Evolutionary conservation across 2,329 filamentous ascomycete species (phyloP), one percentile per base, ranked within the genome.

Genomic region (Alternaria sp.): DNA sequence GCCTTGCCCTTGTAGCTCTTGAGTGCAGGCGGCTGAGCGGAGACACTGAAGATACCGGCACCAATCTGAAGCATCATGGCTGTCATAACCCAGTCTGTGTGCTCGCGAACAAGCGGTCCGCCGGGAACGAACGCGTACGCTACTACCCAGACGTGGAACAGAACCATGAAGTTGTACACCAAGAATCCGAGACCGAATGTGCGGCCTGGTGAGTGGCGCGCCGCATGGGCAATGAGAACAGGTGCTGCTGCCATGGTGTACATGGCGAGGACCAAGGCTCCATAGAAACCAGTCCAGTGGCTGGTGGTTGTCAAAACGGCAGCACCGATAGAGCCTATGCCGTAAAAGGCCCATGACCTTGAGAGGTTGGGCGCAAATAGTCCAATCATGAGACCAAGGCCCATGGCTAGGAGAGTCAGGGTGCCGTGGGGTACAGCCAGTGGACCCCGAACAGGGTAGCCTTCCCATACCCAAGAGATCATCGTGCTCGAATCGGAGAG

Each of bases 111-210:
- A 1, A 97, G 86, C 4, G 93, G 93, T 2, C 96, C 96, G 55
- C 96, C 96, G 2, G 96, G 96, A 4, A 99, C 96, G 72, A 99
- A 99, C 12, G 96, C 96, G 75, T 99, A 99, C 3, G 96, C 96
- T 11, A 99, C 96, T 37, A 97, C 92, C 96, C 96, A 99, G 59
- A 97, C 94, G 76, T 98, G 95, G 84, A 97, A 97, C n/a, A 99
- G 87, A 5, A 97, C 90, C 83, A 98, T 83, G 73, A 98, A 86
- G 80, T 98, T 97, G 84, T 98, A 99, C 53, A 97, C 80, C 56
- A 97, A 82, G 82, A 97, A 97, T 5, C 92, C 95, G 14, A 96
- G 78, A 3, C 95, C 96, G 77, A 99, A 99, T 0, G 92, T 93
- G 25, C 86, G 85, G 6, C 89, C 92, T 1, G 94, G 94, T 55